Conservation (phyloP, 148 eudicot genomes). For the Rhododendron ferrugineum region DNA sequence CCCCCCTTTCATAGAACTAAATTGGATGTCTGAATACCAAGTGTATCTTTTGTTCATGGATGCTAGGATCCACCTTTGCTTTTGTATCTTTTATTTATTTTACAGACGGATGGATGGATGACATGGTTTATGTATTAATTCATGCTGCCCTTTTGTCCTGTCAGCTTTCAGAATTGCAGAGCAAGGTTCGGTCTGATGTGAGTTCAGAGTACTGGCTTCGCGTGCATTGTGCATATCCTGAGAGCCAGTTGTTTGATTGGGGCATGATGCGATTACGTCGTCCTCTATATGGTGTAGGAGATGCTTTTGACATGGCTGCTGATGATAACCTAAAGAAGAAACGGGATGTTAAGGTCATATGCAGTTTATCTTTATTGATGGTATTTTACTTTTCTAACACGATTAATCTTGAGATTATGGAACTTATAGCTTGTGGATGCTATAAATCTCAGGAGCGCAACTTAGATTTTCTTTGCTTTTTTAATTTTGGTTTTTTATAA, state of each 20-base stretch:
- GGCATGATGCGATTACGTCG: slow-evolving; percentile 74
- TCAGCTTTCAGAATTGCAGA: slow-evolving; percentile 84
- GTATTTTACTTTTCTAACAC: neutral
- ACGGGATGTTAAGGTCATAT: slow-evolving; percentile 81
- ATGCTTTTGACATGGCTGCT: slow-evolving; percentile 74
- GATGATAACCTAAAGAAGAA: slow-evolving; percentile 88
- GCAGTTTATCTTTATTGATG: slow-evolving; percentile 5
- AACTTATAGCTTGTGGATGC: neutral
- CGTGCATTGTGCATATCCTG: slow-evolving; percentile 67
- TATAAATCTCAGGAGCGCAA: neutral
- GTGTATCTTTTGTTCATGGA: neutral
- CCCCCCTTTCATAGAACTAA: neutral
- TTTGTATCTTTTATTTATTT: slow-evolving; percentile 51
- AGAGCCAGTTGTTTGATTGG: slow-evolving; percentile 86
- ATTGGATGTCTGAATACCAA: neutral
- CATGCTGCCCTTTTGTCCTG: slow-evolving; percentile 11
- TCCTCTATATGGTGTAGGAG: slow-evolving; percentile 78
- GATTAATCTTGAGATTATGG: no score
- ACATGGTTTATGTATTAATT: neutral
- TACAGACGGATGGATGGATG: slow-evolving; percentile 89
- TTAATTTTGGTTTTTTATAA: neutral
- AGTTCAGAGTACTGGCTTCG: slow-evolving; percentile 93
- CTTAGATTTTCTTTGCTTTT: neutral
- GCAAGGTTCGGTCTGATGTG: slow-evolving; percentile 77
- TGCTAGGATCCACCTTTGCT: slow-evolving; percentile 17